phyloP scores from a whole-genome alignment of 2,329 filamentous ascomycete genomes.

The Thielaviopsis musarum region DNA sequence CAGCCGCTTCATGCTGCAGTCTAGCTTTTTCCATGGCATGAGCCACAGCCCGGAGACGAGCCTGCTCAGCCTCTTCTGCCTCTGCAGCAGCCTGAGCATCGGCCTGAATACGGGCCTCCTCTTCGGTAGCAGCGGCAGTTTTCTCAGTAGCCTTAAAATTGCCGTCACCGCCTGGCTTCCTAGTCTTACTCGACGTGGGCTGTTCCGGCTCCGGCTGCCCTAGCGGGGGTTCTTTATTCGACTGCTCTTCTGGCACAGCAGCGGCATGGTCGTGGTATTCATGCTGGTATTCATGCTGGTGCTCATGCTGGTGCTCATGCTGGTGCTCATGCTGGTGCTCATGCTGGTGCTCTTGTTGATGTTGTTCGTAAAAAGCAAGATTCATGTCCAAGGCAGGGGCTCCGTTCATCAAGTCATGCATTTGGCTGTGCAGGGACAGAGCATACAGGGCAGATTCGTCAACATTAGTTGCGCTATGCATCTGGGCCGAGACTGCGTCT shows the following conservation, averaged over 20 bases:
- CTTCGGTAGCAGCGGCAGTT: not conserved
- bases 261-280: not conserved
- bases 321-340: not conserved
- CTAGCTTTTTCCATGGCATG: not conserved
- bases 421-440: not conserved
- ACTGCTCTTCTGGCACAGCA: not conserved
- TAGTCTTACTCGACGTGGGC: conserved; percentile 1
- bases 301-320: not conserved
- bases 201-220: too few species aligned
- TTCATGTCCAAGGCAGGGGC: not conserved
- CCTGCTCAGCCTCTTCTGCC: conserved; percentile 7
- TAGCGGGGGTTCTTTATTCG: too few species aligned
- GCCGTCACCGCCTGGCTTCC: conserved; percentile 15
- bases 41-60: not conserved
- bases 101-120: conserved; percentile 1
- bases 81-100: too few species aligned
- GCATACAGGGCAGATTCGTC: not conserved
- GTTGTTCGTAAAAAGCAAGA: not conserved
- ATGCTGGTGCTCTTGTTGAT: not conserved
- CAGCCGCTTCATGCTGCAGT: not conserved
- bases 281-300: not conserved
- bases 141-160: conserved; percentile 8
- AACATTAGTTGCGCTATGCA: not conserved
- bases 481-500: not conserved
- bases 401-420: not conserved